Base-by-base conservation (phyloP, 208 protist species). In the Trypanosomatidae sp. region DNA sequence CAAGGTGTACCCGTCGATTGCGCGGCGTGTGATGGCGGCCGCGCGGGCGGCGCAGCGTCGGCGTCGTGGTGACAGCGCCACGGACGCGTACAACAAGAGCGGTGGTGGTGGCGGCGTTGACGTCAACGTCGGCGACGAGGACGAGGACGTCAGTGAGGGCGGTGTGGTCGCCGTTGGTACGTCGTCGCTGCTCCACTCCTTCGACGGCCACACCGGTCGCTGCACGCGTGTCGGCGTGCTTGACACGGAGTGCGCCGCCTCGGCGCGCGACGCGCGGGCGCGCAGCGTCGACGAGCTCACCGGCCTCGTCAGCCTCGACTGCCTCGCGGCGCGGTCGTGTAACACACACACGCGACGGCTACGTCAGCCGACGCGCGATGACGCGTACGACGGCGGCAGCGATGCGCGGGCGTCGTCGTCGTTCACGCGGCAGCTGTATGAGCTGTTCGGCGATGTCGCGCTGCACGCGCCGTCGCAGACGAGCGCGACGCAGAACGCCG, bases 201-300 rank as follows among this genome's bases (percentile, higher is more conserved):
- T 86, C 26, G 42, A 46, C 55, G 11, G 35, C 5, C 39, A 27
- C 7, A 58, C 55, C 2, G 70, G 70, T 27, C 27, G 63, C 53
- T 82, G 74, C 55, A 57, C 52, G 16, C 26, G 52, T 22, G 63
- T 61, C 2, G 79, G 79, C 18, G 61, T 88, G 49, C 60, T 85
- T 39, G 79, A 88, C 53, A 64, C 77, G 61, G 73, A 88, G 60
- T 88, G 79, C 33, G 61, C 49, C 25, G 15, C 48, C 2, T 35
- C 50, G 24, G 33, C 56, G 41, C 44, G 26, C 1, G 62, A 59
- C 24, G 33, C 52, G 21, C 25, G 51, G 33, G 35, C 28, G 20
- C n/a, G 11, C 25, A 46, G 26, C 27, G 38, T 49, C 6, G 51
- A 65, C 23, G 47, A 44, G 42, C 47, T 56, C 43, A 54, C 33